These are phyloP conservation scores for Kwoniella europaea DNA, from an alignment of 768 basidiomycete species.

Conservation along the genomic window DNA sequence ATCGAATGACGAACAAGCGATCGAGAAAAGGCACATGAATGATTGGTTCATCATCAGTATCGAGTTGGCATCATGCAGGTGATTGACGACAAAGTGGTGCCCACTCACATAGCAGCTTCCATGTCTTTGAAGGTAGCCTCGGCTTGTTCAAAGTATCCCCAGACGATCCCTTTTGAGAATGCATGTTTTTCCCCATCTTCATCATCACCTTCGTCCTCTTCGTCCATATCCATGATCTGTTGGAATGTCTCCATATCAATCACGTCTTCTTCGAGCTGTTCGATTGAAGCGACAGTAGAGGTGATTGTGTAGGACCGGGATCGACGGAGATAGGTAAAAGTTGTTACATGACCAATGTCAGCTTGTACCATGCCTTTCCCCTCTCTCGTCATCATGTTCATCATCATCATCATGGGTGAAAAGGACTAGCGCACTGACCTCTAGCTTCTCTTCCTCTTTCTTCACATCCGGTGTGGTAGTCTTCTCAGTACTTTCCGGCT, in stretches of 20 bases:
- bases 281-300: not conserved
- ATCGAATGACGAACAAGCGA: not conserved
- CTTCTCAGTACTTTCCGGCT: not conserved
- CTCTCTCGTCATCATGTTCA: too few relatives aligned
- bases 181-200: constrained; percentile 72
- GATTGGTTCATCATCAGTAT: not conserved
- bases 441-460: constrained; percentile 14
- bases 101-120: constrained; percentile 76
- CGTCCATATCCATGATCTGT: constrained; percentile 85
- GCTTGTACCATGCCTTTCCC: not conserved
- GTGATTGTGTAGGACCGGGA: not conserved
- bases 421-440: constrained; percentile 5
- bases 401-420: too few relatives aligned
- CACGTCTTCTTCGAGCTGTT: constrained; percentile 22
- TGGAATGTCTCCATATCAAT: constrained; percentile 80
- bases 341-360: not conserved
- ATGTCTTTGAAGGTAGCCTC: constrained; percentile 75
- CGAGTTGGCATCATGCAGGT: not conserved
- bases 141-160: constrained; percentile 82
- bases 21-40: not conserved
- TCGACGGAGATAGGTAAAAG: not conserved
- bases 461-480: not conserved
- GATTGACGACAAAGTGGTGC: not conserved
- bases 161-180: constrained; percentile 79
- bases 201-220: constrained; percentile 53